phyloP scores from a whole-genome alignment of 129 eudicot species.

The Oenanthe sinensis region DNA sequence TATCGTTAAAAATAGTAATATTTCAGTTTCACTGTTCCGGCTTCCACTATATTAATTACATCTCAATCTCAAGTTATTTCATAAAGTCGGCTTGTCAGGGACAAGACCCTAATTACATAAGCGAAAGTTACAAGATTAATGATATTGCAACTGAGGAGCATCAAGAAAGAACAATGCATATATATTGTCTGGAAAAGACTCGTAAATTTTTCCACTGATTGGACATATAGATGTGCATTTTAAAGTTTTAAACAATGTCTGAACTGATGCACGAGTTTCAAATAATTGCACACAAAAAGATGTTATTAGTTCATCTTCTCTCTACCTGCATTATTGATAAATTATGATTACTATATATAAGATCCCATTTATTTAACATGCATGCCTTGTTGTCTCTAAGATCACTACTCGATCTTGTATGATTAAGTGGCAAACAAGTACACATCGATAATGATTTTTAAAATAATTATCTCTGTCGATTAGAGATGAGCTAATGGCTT shows the following conservation, averaged over 20 bases:
- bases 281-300: neutral
- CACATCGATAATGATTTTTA: slow-evolving; percentile 20
- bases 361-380: slow-evolving; percentile 10
- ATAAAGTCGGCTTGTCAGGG: too few species aligned
- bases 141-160: neutral
- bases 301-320: neutral
- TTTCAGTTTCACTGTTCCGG: too few species aligned
- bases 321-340: neutral
- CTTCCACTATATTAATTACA: too few species aligned
- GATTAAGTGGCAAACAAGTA: slow-evolving; percentile 79
- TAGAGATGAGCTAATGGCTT: slow-evolving; percentile 36
- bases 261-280: neutral
- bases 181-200: neutral
- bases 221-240: slow-evolving; percentile 14
- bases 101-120: too few species aligned
- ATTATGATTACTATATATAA: neutral
- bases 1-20: too few species aligned
- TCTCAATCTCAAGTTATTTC: too few species aligned
- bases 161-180: neutral
- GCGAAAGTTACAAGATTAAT: too few species aligned
- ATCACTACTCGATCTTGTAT: slow-evolving; percentile 22
- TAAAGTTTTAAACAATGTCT: slow-evolving; percentile 16
- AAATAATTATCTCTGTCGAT: neutral
- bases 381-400: slow-evolving; percentile 58
- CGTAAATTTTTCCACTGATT: neutral